These are phyloP conservation scores for Naganishia albida DNA, from an alignment of 1,284 basidiomycete genomes.

Conservation along the genomic window DNA sequence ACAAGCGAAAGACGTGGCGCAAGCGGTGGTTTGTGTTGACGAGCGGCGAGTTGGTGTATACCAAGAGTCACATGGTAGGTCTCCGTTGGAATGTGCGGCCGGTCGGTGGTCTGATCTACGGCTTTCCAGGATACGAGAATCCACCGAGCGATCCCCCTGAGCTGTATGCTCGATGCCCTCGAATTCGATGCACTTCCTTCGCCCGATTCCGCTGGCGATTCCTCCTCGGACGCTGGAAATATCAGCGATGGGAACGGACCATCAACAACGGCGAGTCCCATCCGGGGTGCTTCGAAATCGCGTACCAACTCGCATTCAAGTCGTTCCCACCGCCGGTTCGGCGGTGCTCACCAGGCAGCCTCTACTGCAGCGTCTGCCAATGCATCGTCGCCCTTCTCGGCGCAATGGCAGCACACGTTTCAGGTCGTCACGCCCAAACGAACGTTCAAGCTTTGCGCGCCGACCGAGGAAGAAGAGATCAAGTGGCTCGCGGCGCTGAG, in stretches of 20 bases:
- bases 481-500: slow-evolving; percentile 94
- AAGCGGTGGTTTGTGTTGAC: slow-evolving; percentile 91
- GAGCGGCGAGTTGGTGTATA: slow-evolving; percentile 76
- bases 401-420: slow-evolving; percentile 68
- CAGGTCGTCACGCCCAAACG: slow-evolving; percentile 95
- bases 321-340: slow-evolving; percentile 19
- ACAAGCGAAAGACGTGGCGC: slow-evolving; percentile 88
- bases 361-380: slow-evolving; percentile 7
- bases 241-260: neutral
- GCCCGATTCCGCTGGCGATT: slow-evolving; percentile 30
- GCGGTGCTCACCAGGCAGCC: slow-evolving; percentile 5
- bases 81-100: neutral
- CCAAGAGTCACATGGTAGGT: slow-evolving; percentile 80
- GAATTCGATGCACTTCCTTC: slow-evolving; percentile 66
- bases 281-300: neutral
- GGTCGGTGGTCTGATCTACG: neutral
- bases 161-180: slow-evolving; percentile 86
- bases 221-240: slow-evolving; percentile 33
- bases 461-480: slow-evolving; percentile 96
- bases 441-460: slow-evolving; percentile 84
- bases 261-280: slow-evolving; percentile 4
- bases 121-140: slow-evolving; percentile 73
- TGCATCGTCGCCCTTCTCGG: slow-evolving; percentile 12
- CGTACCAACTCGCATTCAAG: slow-evolving; percentile 16
- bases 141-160: slow-evolving; percentile 79